Percentiles rank a stretch among this genome's conserved stretches.
Evolutionary conservation across 495 filamentous ascomycete species (phyloP).

Genomic region (Talaromyces proteolyticus): DNA sequence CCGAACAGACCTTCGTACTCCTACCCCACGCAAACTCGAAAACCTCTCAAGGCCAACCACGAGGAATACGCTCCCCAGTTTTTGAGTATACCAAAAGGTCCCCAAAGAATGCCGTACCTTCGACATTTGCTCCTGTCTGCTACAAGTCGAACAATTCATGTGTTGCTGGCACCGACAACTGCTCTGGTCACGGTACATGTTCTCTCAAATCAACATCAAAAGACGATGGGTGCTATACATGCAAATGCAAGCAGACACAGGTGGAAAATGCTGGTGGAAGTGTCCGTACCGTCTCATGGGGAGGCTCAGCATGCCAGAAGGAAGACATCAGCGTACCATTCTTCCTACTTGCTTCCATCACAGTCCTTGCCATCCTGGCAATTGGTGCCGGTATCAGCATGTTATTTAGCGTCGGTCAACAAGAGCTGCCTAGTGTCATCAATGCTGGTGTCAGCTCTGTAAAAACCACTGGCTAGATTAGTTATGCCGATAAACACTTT

Average conservation of each 20-base stretch:
- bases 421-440: conserved; percentile 79
- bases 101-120: conserved; percentile 7
- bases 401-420: conserved; percentile 71
- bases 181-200: conserved; percentile 72
- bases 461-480: conserved; percentile 29
- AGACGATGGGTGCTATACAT: conserved; percentile 63
- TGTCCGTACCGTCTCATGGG: conserved; percentile 59
- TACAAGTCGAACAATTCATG: conserved; percentile 58
- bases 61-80: too few relatives aligned
- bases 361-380: conserved; percentile 54
- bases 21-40: background rate
- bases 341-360: conserved; percentile 72
- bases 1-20: background rate
- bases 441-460: conserved; percentile 71
- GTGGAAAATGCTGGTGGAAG: conserved; percentile 40
- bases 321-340: conserved; percentile 82
- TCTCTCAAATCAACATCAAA: conserved; percentile 48
- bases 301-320: conserved; percentile 85
- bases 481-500: too few relatives aligned
- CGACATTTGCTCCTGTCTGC: conserved; percentile 43
- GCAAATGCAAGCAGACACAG: conserved; percentile 56
- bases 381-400: conserved; percentile 64
- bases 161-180: conserved; percentile 56
- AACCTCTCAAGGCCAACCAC: too few relatives aligned
- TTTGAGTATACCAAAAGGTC: too few relatives aligned